Base-by-base conservation (phyloP, 352 stramenopile species). In the Aphanomyces invadans region DNA sequence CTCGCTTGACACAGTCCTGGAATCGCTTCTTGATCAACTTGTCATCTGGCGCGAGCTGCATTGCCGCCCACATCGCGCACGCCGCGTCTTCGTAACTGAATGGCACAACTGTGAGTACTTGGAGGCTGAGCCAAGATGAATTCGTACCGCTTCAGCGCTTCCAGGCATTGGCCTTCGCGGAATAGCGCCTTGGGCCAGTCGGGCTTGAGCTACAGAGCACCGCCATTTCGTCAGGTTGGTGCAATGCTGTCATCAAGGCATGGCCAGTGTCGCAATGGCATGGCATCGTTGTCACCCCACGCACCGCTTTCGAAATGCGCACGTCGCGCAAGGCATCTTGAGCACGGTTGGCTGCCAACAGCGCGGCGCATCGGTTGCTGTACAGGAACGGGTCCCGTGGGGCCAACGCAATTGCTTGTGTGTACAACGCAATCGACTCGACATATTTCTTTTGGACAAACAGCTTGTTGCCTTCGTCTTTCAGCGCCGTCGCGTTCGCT, bases 161-260 rank as follows among this genome's bases (percentile, higher is more conserved):
- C 84, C 15, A 93, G 72, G 63, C 82, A 90, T 76, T 93, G 82
- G 17, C 82, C 82, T 69, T 93, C 84, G n/a, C 84, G 82, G 72
- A 89, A 93, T 42, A 87, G 72, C 29, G 84, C 82, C 72, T 93
- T 93, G 54, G 83, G 71, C 84, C 84, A 93, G 29, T 93, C 73
- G 1, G 84, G 84, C 70, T 85, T 85, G 59, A 93, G 72, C 70
- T 93, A 90, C 73, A 88, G 88, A 26, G 5, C 9, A 52, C n/a
- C n/a, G n/a, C n/a, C n/a, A n/a, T n/a, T n/a, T n/a, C n/a, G n/a
- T n/a, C n/a, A n/a, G n/a, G n/a, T n/a, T n/a, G n/a, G n/a, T n/a
- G n/a, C n/a, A n/a, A n/a, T n/a, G n/a, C n/a, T 52, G 44, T 9
- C 7, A 9, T 21, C 9, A 52, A 52, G 7, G 4, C 10, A 23